Evolutionary conservation across 257 asterid genomes (phyloP).

Genomic region (Eustoma russellianum): DNA sequence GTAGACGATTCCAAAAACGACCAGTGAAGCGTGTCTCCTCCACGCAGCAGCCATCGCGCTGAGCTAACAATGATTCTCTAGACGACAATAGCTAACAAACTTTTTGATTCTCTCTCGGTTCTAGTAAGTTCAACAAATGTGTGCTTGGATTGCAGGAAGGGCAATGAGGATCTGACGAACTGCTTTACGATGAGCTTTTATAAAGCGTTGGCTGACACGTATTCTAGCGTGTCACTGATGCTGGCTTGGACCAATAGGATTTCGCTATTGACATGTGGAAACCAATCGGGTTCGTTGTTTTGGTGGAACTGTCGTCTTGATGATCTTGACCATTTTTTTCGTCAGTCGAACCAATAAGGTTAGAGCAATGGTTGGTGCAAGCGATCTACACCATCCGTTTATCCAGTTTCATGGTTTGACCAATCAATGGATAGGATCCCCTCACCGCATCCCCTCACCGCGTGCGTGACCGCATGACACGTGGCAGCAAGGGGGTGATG

Average conservation of each 20-base stretch:
- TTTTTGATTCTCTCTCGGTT: not conserved
- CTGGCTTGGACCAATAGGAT: constrained; percentile 57
- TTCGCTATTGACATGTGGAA: constrained; percentile 1
- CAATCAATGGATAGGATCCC: no score
- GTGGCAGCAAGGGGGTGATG: no score
- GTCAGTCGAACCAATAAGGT: no score
- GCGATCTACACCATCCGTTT: no score
- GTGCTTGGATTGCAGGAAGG: no score
- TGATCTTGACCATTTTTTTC: constrained; percentile 7
- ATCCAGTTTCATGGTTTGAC: not conserved
- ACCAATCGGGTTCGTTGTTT: constrained; percentile 26
- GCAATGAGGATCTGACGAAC: no score
- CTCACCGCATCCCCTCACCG: no score
- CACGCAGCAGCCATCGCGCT: constrained; percentile 49
- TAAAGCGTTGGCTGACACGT: no score
- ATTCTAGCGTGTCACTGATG: constrained; percentile 23
- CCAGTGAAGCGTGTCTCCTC: constrained; percentile 35
- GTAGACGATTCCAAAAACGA: constrained; percentile 35
- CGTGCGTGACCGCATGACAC: no score
- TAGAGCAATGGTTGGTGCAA: no score
- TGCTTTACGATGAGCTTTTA: no score
- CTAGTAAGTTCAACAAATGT: no score
- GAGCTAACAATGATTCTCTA: not conserved
- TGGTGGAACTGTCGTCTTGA: constrained; percentile 23
- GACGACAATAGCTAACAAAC: not conserved